Evolutionary conservation across 1,139 yeast species (phyloP).

Genomic region (Scheffersomyces illinoinensis): DNA sequence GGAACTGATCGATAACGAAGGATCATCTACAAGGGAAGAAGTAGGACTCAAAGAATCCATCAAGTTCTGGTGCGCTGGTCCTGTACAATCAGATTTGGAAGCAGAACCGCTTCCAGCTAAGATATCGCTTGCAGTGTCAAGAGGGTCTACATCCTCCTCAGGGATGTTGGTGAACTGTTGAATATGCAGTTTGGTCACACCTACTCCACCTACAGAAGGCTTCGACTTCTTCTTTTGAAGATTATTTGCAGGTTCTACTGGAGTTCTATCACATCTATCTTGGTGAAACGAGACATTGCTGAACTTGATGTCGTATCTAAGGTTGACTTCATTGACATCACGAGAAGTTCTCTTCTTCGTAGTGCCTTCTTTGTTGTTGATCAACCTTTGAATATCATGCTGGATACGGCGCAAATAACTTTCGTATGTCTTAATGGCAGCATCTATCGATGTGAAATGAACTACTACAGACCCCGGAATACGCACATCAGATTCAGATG

Average conservation of each 20-base stretch:
- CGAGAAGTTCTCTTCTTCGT: constrained; percentile 3
- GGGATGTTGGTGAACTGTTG: neutral
- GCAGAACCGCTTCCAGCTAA: neutral
- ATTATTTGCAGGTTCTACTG: neutral
- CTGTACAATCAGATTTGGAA: neutral
- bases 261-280: constrained; percentile 40
- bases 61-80: neutral
- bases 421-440: constrained; percentile 42
- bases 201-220: neutral
- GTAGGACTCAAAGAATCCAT: constrained; percentile 1
- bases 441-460: constrained; percentile 44
- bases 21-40: constrained; percentile 3
- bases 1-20: neutral
- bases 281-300: constrained; percentile 25
- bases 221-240: neutral
- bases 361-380: constrained; percentile 14
- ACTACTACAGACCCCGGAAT: constrained; percentile 18
- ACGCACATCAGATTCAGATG: constrained; percentile 1
- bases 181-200: neutral
- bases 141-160: neutral
- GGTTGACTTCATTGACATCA: constrained; percentile 7
- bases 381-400: constrained; percentile 20
- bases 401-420: constrained; percentile 26
- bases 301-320: constrained; percentile 16
- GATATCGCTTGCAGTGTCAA: neutral